Evolutionary conservation across 257 asterid genomes (phyloP).

Genomic region (Nemophila menziesii): DNA sequence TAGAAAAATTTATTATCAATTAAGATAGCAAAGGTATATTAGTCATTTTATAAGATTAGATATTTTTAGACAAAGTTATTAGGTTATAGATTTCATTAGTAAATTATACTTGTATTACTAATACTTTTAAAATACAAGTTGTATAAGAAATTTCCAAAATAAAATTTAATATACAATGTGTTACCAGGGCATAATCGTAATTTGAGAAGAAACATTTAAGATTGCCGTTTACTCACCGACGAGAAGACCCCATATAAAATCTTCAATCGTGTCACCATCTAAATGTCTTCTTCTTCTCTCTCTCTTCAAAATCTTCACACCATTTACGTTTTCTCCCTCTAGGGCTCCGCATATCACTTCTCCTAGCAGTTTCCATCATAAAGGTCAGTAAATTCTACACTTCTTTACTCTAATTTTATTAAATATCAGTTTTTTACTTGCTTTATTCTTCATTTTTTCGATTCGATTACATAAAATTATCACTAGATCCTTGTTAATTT

Average conservation of each 20-base stretch:
- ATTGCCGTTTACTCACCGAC: background rate
- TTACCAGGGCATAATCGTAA: too few relatives aligned
- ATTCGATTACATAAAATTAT: slow-evolving; percentile 19
- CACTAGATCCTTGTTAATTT: slow-evolving; percentile 20
- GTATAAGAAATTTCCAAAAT: too few relatives aligned
- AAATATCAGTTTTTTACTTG: slow-evolving; percentile 7
- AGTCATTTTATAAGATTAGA: too few relatives aligned
- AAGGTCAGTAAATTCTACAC: slow-evolving; percentile 18
- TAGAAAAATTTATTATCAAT: too few relatives aligned
- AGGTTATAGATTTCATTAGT: too few relatives aligned
- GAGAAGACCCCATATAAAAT: background rate
- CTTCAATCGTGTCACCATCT: background rate
- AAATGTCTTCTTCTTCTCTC: background rate
- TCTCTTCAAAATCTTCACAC: too few relatives aligned
- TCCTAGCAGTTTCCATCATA: background rate
- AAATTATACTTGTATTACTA: too few relatives aligned
- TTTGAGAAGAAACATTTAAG: too few relatives aligned
- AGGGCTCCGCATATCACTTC: background rate
- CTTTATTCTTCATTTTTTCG: slow-evolving; percentile 8
- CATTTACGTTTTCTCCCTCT: background rate
- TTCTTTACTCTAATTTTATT: background rate
- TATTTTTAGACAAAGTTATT: too few relatives aligned
- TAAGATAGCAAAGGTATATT: too few relatives aligned
- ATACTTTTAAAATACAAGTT: too few relatives aligned
- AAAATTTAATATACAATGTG: too few relatives aligned